phyloP scores from a whole-genome alignment of 495 filamentous ascomycete species.

The Halenospora varia region DNA sequence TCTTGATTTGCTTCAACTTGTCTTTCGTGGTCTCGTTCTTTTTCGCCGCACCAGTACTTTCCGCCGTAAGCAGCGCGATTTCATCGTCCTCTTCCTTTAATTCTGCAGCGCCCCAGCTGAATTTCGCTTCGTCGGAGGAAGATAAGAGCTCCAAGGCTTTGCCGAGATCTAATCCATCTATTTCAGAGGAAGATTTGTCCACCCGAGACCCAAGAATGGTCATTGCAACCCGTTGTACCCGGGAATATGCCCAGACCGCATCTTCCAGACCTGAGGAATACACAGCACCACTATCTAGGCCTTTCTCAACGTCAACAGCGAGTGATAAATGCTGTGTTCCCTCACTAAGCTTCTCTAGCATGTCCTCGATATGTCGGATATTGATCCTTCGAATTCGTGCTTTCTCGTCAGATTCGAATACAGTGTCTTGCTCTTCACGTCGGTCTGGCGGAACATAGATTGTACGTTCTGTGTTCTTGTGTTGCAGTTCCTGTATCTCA shows the following conservation, averaged over 20 bases:
- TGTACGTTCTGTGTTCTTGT: slow-evolving; percentile 43
- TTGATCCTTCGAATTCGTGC: slow-evolving; percentile 59
- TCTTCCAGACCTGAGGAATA: slow-evolving; percentile 40
- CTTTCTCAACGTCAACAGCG: slow-evolving; percentile 23
- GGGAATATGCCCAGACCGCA: slow-evolving; percentile 54
- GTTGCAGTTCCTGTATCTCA: slow-evolving; percentile 27
- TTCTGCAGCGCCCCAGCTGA: slow-evolving; percentile 35
- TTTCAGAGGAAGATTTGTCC: neutral
- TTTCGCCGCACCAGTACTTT: neutral
- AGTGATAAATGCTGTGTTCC: slow-evolving; percentile 6
- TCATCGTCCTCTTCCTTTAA: slow-evolving; percentile 27
- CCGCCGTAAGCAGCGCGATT: neutral
- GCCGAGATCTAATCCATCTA: slow-evolving; percentile 16
- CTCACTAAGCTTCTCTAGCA: slow-evolving; percentile 33
- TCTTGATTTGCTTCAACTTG: slow-evolving; percentile 22
- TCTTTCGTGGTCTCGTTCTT: slow-evolving; percentile 12
- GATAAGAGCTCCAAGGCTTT: slow-evolving; percentile 40
- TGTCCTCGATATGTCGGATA: slow-evolving; percentile 63
- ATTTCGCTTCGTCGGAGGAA: slow-evolving; percentile 39
- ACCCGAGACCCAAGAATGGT: slow-evolving; percentile 54
- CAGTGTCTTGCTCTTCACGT: slow-evolving; percentile 14
- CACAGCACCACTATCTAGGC: slow-evolving; percentile 21
- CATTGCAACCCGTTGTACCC: slow-evolving; percentile 58
- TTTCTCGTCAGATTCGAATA: slow-evolving; percentile 33
- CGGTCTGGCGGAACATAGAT: slow-evolving; percentile 43